A percentile compares a stretch with the other conserved stretches of the same genome.
Conservation (phyloP, 805 yeast species). For the Hanseniaspora opuntiae region DNA sequence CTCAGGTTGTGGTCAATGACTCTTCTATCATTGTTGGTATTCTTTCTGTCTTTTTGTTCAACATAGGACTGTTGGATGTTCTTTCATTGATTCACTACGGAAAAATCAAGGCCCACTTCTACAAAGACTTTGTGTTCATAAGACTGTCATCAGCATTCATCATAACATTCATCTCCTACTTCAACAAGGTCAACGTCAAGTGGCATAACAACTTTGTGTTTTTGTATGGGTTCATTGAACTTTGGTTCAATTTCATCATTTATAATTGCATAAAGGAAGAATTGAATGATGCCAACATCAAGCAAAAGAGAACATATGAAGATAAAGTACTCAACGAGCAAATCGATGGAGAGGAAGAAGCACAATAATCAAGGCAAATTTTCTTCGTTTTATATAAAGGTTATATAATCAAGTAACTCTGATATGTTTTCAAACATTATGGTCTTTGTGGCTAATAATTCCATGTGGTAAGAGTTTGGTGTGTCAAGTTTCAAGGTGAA, state of each 20-base stretch:
- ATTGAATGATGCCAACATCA: conserved; percentile 36
- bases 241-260: conserved; percentile 55
- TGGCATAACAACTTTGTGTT: conserved; percentile 54
- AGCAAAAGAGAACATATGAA: conserved; percentile 16
- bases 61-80: conserved; percentile 39
- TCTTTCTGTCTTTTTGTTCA: conserved; percentile 33
- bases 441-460: background rate
- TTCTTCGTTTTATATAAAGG: background rate
- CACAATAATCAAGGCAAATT: background rate
- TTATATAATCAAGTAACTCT: conserved; percentile 2
- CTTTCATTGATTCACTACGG: conserved; percentile 37
- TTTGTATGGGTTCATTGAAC: conserved; percentile 46
- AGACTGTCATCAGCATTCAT: conserved; percentile 39
- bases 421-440: background rate
- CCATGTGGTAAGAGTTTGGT: background rate
- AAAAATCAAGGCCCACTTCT: conserved; percentile 25
- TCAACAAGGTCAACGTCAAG: conserved; percentile 29
- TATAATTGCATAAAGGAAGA: conserved; percentile 55
- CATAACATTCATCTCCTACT: conserved; percentile 37
- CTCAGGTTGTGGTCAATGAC: conserved; percentile 21
- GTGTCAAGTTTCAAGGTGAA: background rate
- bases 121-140: conserved; percentile 40
- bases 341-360: conserved; percentile 12
- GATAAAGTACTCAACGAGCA: conserved; percentile 12
- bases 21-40: conserved; percentile 38